Percentiles rank a stretch among this genome's conserved stretches.
Conservation (phyloP, 352 stramenopile genomes). For the Blastocystis sp. region DNA sequence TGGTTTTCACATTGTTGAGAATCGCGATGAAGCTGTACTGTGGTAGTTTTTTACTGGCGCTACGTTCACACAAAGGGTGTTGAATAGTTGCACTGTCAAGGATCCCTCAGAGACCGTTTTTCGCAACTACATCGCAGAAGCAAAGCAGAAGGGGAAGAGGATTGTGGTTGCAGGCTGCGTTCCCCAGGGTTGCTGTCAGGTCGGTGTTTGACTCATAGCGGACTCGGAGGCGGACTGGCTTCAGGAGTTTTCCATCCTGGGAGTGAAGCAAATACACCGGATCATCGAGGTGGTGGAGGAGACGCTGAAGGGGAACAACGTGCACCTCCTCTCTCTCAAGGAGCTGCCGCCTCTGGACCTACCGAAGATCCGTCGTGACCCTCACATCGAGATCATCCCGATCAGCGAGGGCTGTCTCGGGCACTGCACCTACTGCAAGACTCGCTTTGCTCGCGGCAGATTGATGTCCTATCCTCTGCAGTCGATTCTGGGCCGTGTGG, state of each 20-base stretch:
- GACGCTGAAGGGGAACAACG: slow-evolving; percentile 79
- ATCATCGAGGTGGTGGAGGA: slow-evolving; percentile 82
- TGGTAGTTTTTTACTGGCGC: slow-evolving; percentile 60
- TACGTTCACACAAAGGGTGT: slow-evolving; percentile 67
- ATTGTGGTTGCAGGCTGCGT: slow-evolving; percentile 82
- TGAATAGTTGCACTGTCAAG: slow-evolving; percentile 87
- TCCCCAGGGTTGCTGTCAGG: slow-evolving; percentile 68
- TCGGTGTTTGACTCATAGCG: slow-evolving; percentile 61
- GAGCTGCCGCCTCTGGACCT: slow-evolving; percentile 76
- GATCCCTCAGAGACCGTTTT: slow-evolving; percentile 81
- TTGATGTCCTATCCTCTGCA: slow-evolving; percentile 77
- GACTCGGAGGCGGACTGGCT: slow-evolving; percentile 76
- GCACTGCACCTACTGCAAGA: slow-evolving; percentile 86
- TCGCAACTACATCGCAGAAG: slow-evolving; percentile 78
- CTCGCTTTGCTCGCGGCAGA: slow-evolving; percentile 78
- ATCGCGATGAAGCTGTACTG: slow-evolving; percentile 73
- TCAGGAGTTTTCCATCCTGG: slow-evolving; percentile 77
- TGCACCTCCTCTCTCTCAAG: slow-evolving; percentile 75
- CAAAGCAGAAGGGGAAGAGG: slow-evolving; percentile 72
- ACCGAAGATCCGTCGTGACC: slow-evolving; percentile 83
- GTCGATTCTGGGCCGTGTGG: slow-evolving; percentile 71
- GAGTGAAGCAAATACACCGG: slow-evolving; percentile 81
- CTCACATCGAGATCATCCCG: slow-evolving; percentile 82
- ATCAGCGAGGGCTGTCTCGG: slow-evolving; percentile 81
- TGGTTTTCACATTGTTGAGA: slow-evolving; percentile 77